phyloP scores from a whole-genome alignment of 2,329 filamentous ascomycete genomes.

The Trichophaea hybrida region DNA sequence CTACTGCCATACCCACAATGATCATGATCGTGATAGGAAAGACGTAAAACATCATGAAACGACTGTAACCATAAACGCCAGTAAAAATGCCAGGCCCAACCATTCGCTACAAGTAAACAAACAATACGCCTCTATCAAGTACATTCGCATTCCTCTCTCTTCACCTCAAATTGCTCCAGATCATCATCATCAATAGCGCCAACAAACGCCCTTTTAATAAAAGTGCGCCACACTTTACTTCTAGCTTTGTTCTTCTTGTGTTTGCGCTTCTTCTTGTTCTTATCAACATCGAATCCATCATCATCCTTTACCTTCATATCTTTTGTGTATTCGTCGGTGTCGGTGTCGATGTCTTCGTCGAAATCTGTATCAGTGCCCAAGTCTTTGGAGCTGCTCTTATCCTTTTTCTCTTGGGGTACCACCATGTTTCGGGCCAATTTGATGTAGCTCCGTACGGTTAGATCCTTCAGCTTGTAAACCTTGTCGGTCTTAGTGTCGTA shows the following conservation, averaged over 20 bases:
- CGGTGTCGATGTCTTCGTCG: conserved; percentile 20
- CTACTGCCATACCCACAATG: too few relatives aligned
- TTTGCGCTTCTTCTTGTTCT: conserved; percentile 21
- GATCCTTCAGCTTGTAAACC: conserved; percentile 59
- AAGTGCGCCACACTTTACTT: conserved; percentile 32
- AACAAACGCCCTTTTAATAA: conserved; percentile 28
- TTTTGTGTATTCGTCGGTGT: conserved; percentile 51
- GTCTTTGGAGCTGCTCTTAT: conserved; percentile 14
- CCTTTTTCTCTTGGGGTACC: conserved; percentile 33
- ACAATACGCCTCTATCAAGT: too few relatives aligned
- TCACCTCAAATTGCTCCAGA: not conserved
- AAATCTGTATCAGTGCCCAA: conserved; percentile 10
- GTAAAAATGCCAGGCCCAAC: too few relatives aligned
- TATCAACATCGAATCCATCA: conserved; percentile 30
- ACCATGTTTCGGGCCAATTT: conserved; percentile 69
- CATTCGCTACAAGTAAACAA: too few relatives aligned
- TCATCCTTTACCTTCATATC: conserved; percentile 53
- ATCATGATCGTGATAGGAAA: too few relatives aligned
- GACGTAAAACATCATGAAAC: too few relatives aligned
- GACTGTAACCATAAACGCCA: too few relatives aligned
- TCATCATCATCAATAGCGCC: conserved; percentile 15
- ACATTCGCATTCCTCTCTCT: not conserved
- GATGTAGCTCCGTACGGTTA: conserved; percentile 72
- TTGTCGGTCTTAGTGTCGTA: conserved; percentile 71
- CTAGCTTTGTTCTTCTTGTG: conserved; percentile 20